Percentiles rank a stretch among this genome's conserved stretches.
Evolutionary conservation across 805 yeast genomes (phyloP).

Genomic region (Grigorovia jiainica): DNA sequence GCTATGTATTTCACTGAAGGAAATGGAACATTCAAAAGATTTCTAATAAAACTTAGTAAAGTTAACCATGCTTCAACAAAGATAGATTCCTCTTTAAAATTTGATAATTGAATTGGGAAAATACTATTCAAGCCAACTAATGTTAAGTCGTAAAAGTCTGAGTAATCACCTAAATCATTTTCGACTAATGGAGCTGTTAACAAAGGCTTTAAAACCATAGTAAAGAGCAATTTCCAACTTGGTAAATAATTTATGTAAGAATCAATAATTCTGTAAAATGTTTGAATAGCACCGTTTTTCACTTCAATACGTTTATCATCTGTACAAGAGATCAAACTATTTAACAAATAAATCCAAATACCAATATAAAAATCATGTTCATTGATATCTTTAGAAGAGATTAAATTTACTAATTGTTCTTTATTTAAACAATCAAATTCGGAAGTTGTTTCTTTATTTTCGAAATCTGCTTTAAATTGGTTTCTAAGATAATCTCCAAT

Average conservation of each 20-base stretch:
- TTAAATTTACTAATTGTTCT: conserved; percentile 21
- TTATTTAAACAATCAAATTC: conserved; percentile 4
- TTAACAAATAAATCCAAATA: conserved; percentile 57
- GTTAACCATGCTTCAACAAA: conserved; percentile 43
- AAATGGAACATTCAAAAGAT: conserved; percentile 35
- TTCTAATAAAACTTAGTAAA: conserved; percentile 40
- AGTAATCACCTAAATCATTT: conserved; percentile 35
- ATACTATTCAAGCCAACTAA: conserved; percentile 59
- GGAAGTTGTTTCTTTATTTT: background rate
- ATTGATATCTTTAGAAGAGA: conserved; percentile 13
- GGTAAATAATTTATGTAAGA: conserved; percentile 53
- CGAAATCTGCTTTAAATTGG: conserved; percentile 3
- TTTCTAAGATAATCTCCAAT: conserved; percentile 65
- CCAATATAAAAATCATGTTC: conserved; percentile 28
- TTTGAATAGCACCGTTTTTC: conserved; percentile 81
- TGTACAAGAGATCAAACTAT: conserved; percentile 53
- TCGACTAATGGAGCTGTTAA: conserved; percentile 25
- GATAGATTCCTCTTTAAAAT: conserved; percentile 17
- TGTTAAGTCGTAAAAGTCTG: conserved; percentile 54
- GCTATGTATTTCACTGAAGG: conserved; percentile 38
- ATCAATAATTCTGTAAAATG: conserved; percentile 73
- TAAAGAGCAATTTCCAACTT: conserved; percentile 61
- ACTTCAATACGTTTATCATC: conserved; percentile 67
- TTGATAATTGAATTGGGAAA: conserved; percentile 41
- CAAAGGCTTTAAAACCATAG: conserved; percentile 50